These are phyloP conservation scores for Fraxinus nigra DNA, from an alignment of 305 asterid genomes.

Conservation along the genomic window DNA sequence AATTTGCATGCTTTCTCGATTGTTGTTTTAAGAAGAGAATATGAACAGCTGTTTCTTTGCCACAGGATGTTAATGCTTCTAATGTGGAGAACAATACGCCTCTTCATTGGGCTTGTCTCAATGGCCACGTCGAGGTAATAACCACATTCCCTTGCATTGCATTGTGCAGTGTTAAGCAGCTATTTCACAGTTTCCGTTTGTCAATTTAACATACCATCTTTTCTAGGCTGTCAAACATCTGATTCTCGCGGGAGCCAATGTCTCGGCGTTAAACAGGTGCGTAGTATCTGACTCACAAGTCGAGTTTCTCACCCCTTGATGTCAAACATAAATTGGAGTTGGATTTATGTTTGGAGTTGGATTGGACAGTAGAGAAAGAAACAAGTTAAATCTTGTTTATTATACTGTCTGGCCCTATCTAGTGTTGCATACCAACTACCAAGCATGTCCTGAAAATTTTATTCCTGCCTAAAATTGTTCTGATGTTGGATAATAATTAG, in stretches of 20 bases:
- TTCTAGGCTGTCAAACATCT: conserved; percentile 65
- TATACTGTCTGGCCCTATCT: background rate
- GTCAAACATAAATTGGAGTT: background rate
- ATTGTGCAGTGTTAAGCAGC: background rate
- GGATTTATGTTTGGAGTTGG: background rate
- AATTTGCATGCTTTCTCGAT: background rate
- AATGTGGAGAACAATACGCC: conserved; percentile 84
- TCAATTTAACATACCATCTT: background rate
- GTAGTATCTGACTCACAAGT: conserved; percentile 5
- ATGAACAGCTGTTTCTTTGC: conserved; percentile 17
- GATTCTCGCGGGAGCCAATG: conserved; percentile 70
- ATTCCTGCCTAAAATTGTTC: background rate
- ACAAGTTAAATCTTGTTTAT: background rate
- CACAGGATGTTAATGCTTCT: conserved; percentile 81
- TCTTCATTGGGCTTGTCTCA: conserved; percentile 95
- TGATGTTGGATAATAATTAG: conserved; percentile 37
- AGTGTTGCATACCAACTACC: background rate
- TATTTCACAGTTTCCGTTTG: background rate
- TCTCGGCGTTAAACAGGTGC: conserved; percentile 68
- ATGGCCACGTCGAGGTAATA: conserved; percentile 76
- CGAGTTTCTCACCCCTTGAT: background rate
- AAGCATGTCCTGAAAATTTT: background rate
- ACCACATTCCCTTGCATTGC: background rate
- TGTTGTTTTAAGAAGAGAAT: background rate
- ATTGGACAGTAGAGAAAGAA: background rate